A percentile compares a stretch with the other conserved stretches of the same genome.
Evolutionary conservation across 1,139 yeast species (phyloP).

Genomic region (Eremothecium gossypii): DNA sequence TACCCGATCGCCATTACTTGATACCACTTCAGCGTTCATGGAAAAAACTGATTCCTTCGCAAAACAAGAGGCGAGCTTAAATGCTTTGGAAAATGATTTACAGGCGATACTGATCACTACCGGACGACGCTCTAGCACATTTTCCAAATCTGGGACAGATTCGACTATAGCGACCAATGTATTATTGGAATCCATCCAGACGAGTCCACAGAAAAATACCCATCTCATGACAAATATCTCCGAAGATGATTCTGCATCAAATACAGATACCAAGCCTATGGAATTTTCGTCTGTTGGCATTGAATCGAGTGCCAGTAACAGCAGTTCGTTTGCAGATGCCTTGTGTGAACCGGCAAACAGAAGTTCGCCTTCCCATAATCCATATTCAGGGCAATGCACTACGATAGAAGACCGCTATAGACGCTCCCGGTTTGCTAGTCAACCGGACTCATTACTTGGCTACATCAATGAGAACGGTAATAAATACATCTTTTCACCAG

Average conservation of each 20-base stretch:
- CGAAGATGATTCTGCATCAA: conserved; percentile 5
- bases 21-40: conserved; percentile 15
- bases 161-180: conserved; percentile 8
- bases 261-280: background rate
- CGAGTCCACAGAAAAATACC: conserved; percentile 8
- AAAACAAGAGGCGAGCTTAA: conserved; percentile 19
- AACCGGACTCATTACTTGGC: conserved; percentile 1
- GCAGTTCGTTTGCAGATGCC: conserved; percentile 6
- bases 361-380: background rate
- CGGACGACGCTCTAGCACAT: background rate
- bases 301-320: conserved; percentile 8
- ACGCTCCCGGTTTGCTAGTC: background rate
- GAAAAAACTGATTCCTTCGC: conserved; percentile 19
- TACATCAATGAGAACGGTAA: conserved; percentile 9
- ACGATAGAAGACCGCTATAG: background rate
- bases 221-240: conserved; percentile 15
- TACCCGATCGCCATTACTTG: conserved; percentile 7
- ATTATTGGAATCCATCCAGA: conserved; percentile 8
- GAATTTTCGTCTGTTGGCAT: conserved; percentile 9
- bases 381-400: background rate
- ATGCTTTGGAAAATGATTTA: conserved; percentile 14
- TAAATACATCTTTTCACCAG: conserved; percentile 26
- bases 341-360: background rate
- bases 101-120: conserved; percentile 1
- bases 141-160: conserved; percentile 4